These are phyloP conservation scores for Podaxis sp. DNA, from an alignment of 768 basidiomycete species.

Conservation along the genomic window DNA sequence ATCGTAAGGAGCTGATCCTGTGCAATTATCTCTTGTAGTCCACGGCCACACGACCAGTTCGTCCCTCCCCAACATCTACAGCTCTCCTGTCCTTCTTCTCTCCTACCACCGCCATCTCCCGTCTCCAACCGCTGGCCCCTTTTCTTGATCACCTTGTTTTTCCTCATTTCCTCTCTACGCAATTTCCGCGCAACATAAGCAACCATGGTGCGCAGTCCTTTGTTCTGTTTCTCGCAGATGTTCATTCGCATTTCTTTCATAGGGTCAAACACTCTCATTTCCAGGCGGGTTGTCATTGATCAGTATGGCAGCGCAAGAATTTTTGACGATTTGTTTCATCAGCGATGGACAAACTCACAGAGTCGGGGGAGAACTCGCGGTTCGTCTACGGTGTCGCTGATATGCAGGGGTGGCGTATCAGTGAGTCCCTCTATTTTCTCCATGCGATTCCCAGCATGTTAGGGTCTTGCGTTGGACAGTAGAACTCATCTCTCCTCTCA, in stretches of 20 bases:
- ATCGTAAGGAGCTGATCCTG: constrained; percentile 4
- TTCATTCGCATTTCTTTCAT: constrained; percentile 19
- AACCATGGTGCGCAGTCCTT: constrained; percentile 32
- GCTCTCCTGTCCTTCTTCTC: constrained; percentile 14
- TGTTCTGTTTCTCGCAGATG: constrained; percentile 13
- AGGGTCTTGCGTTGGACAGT: constrained; percentile 5
- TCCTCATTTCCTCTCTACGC: neutral
- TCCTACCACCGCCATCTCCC: constrained; percentile 11
- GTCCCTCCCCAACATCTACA: constrained; percentile 25
- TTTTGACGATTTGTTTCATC: constrained; percentile 18
- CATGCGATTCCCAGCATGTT: constrained; percentile 5
- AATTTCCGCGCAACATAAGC: constrained; percentile 7
- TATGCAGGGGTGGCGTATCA: constrained; percentile 99
- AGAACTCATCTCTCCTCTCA: constrained; percentile 30
- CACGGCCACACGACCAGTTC: constrained; percentile 37
- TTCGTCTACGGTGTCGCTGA: constrained; percentile 81
- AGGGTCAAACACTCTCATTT: constrained; percentile 87
- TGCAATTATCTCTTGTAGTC: constrained; percentile 14
- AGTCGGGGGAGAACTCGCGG: constrained; percentile 66
- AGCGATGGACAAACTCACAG: constrained; percentile 84
- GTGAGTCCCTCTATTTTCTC: constrained; percentile 51
- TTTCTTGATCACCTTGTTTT: constrained; percentile 9
- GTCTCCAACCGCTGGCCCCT: constrained; percentile 7
- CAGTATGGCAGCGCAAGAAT: neutral
- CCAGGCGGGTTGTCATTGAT: constrained; percentile 52